Evolutionary conservation across 257 asterid genomes (phyloP), one percentile per base, ranked within the genome.

Genomic region (Fraxinus pennsylvanica): DNA sequence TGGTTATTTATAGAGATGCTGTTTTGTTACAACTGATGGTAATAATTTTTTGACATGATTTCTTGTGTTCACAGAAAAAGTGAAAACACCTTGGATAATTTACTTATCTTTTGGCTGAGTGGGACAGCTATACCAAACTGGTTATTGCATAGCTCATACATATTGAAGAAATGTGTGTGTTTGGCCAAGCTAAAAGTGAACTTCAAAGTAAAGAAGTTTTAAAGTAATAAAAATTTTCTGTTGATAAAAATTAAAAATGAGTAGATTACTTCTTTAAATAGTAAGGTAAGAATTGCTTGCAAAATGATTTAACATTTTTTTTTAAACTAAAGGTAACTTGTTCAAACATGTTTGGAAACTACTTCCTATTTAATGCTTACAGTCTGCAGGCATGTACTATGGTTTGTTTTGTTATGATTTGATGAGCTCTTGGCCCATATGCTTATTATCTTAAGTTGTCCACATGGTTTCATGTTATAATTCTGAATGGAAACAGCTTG

Each of bases 401-500:
- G 65, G 25, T 54, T n/a, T 54, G 66, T 19, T 19, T n/a, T 57
- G 66, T 5, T 57, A n/a, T 57, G 4, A 14, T 52, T 19, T 14
- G 22, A 52, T 52, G 63, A 52, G 25, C 25, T 19, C 9, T 52
- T 52, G 63, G 9, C 7, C 1, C 63, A 5, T 10, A 17, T 19
- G 63, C 25, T 52, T 50, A 9, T 14, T 14, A 52, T 52, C 27
- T 54, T n/a, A n/a, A 57, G 29, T n/a, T 57, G 8, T 19, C 29
- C 66, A 19, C 13, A 57, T 57, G 29, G 66, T n/a, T 57, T 57
- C 27, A n/a, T 19, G 5, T 57, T 19, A 57, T 57, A 35, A 35
- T 47, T 69, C 66, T 81, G 63, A 68, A 78, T 76, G 74, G 81
- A 76, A 74, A 78, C 82, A 96, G 99, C 96, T 96, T 59, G 91